A percentile compares a stretch with the other conserved stretches of the same genome.
phyloP scores from a whole-genome alignment of 768 basidiomycete genomes.

The Mycena epipterygia region DNA sequence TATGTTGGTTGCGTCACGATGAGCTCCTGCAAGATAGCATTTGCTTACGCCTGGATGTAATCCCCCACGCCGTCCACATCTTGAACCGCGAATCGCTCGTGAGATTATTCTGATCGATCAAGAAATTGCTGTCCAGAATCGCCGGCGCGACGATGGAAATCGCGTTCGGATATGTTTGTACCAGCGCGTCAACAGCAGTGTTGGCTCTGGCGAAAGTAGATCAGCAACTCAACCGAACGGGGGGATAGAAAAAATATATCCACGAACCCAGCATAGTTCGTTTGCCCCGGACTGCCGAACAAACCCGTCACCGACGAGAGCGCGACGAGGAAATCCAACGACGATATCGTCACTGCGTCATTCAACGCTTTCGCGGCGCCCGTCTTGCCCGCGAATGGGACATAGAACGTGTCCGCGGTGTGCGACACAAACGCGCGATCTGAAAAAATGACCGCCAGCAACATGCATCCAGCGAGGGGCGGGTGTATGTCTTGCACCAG shows the following conservation, averaged over 20 bases:
- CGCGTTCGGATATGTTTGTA: slow-evolving; percentile 43
- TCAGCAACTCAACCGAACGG: background rate
- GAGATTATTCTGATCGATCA: background rate
- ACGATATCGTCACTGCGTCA: slow-evolving; percentile 40
- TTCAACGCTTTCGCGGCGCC: slow-evolving; percentile 44
- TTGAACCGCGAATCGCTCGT: background rate
- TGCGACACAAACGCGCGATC: slow-evolving; percentile 50
- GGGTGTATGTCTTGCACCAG: slow-evolving; percentile 39
- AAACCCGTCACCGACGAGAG: slow-evolving; percentile 47
- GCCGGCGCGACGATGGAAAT: slow-evolving; percentile 50
- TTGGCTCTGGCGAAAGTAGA: slow-evolving; percentile 46
- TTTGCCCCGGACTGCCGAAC: slow-evolving; percentile 54
- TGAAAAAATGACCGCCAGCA: slow-evolving; percentile 47
- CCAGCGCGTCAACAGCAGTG: slow-evolving; percentile 46
- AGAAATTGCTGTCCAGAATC: slow-evolving; percentile 38
- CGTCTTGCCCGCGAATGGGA: slow-evolving; percentile 46
- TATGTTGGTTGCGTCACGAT: background rate
- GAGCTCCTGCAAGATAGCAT: background rate
- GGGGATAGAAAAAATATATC: background rate
- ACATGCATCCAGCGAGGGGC: slow-evolving; percentile 50
- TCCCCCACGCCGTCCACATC: slow-evolving; percentile 14
- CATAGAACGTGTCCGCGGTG: slow-evolving; percentile 44
- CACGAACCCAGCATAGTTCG: slow-evolving; percentile 52
- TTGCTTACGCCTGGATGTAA: background rate
- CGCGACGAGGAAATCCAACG: slow-evolving; percentile 52